These are phyloP conservation scores for Diaporthe velutina DNA, from an alignment of 2,329 filamentous ascomycete species.

Conservation along the genomic window DNA sequence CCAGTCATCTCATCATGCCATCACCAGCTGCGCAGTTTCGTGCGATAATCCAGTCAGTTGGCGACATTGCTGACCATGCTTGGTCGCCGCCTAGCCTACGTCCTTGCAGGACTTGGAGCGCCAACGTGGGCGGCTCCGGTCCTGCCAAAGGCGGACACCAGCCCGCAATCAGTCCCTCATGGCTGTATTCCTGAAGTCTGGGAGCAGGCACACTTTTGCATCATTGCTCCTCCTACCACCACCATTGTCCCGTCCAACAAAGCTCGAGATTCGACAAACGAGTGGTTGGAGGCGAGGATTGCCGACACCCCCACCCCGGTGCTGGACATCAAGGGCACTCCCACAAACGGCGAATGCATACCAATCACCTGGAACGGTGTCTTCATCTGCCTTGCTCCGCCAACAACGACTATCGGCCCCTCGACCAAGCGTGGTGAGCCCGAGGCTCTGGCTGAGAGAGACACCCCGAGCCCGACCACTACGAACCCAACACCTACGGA, in stretches of 20 bases:
- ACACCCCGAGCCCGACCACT: constrained; percentile 9
- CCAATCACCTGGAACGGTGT: constrained; percentile 17
- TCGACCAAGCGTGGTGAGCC: constrained; percentile 13
- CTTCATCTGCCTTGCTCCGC: constrained; percentile 14
- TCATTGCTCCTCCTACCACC: constrained; percentile 22
- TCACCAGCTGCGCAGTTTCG: neutral
- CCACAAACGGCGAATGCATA: constrained; percentile 15
- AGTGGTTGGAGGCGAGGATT: neutral
- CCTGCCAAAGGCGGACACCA: neutral
- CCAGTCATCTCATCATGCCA: neutral
- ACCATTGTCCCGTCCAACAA: constrained; percentile 17
- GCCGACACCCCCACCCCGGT: constrained; percentile 2
- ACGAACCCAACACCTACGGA: constrained; percentile 7
- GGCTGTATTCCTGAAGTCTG: constrained; percentile 19
- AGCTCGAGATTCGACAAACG: neutral
- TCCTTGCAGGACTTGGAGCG: constrained; percentile 24
- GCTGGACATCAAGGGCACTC: constrained; percentile 8
- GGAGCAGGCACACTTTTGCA: constrained; percentile 23
- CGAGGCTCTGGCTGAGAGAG: constrained; percentile 3
- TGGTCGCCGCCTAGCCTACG: neutral
- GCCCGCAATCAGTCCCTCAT: constrained; percentile 2
- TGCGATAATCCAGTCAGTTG: constrained; percentile 5
- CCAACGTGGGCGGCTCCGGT: constrained; percentile 28
- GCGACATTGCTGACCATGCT: constrained; percentile 21
- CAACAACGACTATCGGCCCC: constrained; percentile 16